These are phyloP conservation scores for Rosa rugosa DNA, from an alignment of 306 rosid genomes.

Conservation along the genomic window DNA sequence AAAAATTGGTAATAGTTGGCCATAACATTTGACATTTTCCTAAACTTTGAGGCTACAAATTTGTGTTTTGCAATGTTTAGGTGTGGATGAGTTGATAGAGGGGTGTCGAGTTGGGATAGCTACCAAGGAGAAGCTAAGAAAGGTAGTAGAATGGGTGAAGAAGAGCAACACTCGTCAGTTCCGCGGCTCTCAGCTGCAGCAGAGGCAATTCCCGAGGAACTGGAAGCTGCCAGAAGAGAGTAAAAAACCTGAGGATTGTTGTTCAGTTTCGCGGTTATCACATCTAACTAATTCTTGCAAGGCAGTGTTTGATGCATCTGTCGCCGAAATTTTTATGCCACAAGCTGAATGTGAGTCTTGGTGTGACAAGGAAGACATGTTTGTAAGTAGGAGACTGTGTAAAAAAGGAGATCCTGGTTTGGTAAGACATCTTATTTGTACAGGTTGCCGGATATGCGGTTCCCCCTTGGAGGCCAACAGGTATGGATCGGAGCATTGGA, in stretches of 20 bases:
- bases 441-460: slow-evolving; percentile 83
- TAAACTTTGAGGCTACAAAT: not conserved
- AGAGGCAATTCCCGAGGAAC: slow-evolving; percentile 41
- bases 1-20: not conserved
- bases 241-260: slow-evolving; percentile 40
- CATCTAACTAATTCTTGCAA: slow-evolving; percentile 45
- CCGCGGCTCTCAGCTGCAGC: slow-evolving; percentile 21
- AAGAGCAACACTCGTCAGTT: not conserved
- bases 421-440: slow-evolving; percentile 64
- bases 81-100: slow-evolving; percentile 48
- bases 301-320: slow-evolving; percentile 54
- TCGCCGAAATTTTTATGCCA: slow-evolving; percentile 62
- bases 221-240: slow-evolving; percentile 61
- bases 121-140: slow-evolving; percentile 59
- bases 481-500: slow-evolving; percentile 29
- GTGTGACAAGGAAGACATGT: slow-evolving; percentile 48
- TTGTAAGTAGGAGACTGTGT: slow-evolving; percentile 53
- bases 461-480: slow-evolving; percentile 53
- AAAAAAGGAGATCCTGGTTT: slow-evolving; percentile 40
- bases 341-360: slow-evolving; percentile 26
- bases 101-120: slow-evolving; percentile 58
- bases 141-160: slow-evolving; percentile 72
- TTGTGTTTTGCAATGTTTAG: slow-evolving; percentile 34
- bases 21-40: not conserved
- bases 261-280: slow-evolving; percentile 51